Conservation (phyloP, 179 eudicot genomes). For the Drosera spatulata region DNA sequence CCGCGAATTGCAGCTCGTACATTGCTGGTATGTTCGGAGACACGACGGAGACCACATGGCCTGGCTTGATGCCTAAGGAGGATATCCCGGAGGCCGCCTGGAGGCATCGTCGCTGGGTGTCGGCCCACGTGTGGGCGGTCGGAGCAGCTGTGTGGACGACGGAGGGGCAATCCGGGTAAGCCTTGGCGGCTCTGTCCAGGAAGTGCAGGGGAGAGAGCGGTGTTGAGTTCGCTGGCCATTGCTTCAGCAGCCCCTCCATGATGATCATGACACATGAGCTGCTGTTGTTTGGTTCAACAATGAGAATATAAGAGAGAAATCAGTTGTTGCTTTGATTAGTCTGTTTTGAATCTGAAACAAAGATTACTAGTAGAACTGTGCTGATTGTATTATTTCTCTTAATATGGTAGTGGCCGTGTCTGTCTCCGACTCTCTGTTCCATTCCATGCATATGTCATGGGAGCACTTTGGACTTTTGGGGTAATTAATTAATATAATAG, state of each 20-base stretch:
- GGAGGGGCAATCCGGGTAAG: conserved; percentile 46
- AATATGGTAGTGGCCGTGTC: too few species aligned
- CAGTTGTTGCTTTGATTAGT: too few species aligned
- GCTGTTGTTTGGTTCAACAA: too few species aligned
- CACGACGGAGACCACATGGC: conserved; percentile 47
- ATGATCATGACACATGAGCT: conserved; percentile 1
- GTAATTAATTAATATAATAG: too few species aligned
- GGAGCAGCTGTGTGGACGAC: conserved; percentile 20
- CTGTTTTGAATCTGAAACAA: too few species aligned
- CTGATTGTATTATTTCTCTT: too few species aligned
- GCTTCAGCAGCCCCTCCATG: conserved; percentile 9
- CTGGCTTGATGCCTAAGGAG: conserved; percentile 8
- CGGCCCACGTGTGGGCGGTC: conserved; percentile 44
- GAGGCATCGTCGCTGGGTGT: conserved; percentile 41
- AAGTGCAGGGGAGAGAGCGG: conserved; percentile 47
- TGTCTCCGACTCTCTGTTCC: too few species aligned
- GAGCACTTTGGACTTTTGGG: too few species aligned
- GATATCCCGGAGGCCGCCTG: conserved; percentile 35
- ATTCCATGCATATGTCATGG: too few species aligned
- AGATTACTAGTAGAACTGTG: too few species aligned
- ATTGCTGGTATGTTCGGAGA: conserved; percentile 67
- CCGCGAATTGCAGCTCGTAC: conserved; percentile 66
- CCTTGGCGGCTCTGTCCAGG: conserved; percentile 46
- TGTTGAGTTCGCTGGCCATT: conserved; percentile 29
- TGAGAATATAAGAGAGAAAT: too few species aligned